Evolutionary conservation across 2,329 filamentous ascomycete species (phyloP), one percentile per base, ranked within the genome.

Genomic region (Biscogniauxia marginata): DNA sequence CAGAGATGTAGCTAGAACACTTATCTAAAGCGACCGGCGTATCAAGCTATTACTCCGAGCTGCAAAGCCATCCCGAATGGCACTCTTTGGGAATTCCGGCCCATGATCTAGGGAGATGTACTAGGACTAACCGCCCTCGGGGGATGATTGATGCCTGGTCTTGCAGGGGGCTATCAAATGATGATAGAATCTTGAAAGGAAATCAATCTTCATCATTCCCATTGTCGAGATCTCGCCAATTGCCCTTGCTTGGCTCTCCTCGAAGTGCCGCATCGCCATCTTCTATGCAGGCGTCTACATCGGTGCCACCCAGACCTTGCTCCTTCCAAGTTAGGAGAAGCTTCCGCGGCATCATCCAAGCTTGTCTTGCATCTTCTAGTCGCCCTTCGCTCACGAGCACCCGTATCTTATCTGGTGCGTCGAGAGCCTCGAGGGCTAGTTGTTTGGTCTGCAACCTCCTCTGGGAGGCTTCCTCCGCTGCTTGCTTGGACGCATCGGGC

Each of bases 351-450:
- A 79, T 72, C 65, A 78, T 76, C 83, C 84, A 87, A 59, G 81
- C 77, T 56, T 72, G 72, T 63, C 77, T 79, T 1, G 89, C 88
- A 57, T 87, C 84, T 19, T 86, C 82, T 30, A 77, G 66, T 62
- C 79, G 83, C 23, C 87, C 89, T 50, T 84, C 79, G 7, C 72
- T 74, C 13, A 89, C 77, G 57, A 92, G 73, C 30, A 67, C 68
- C 57, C 81, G 78, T 59, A 93, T 68, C 63, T 82, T 77, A 30
- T 78, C 79, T 44, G 88, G 87, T 3, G 83, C 81, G 5, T 78
- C 81, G 6, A 91, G 70, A 6, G 85, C 85, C 74, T 86, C 85
- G 55, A 74, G 75, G 4, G 88, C 88, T 6, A 87, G 77, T 64
- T 85, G 77, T 59, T 79, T 81, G 61, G 76, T 79, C 56, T 71